Evolutionary conservation across 1,284 basidiomycete genomes (phyloP).

Genomic region (Trichosporon sp.): DNA sequence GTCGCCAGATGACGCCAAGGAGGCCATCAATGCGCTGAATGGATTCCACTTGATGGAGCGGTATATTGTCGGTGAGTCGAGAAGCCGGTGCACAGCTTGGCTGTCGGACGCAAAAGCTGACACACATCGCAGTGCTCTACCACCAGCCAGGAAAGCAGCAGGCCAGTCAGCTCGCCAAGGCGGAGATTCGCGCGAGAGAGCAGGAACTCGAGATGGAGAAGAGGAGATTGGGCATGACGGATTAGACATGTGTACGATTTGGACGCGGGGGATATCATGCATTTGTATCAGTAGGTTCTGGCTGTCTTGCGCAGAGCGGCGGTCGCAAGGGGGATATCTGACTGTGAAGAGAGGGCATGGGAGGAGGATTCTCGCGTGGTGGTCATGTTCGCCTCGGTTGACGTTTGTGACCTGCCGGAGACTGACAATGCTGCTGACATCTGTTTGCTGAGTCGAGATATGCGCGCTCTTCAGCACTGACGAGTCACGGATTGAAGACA

Average conservation of each 20-base stretch:
- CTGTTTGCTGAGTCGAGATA: too few species aligned
- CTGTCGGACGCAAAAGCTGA: neutral
- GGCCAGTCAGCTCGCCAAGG: slow-evolving; percentile 75
- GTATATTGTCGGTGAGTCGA: slow-evolving; percentile 69
- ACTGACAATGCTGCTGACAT: too few species aligned
- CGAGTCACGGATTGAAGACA: too few species aligned
- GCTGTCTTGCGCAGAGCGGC: neutral
- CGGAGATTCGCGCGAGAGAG: slow-evolving; percentile 85
- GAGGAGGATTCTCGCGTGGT: too few species aligned
- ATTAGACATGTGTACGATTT: slow-evolving; percentile 12
- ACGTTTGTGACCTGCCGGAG: too few species aligned
- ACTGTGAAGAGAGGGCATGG: too few species aligned
- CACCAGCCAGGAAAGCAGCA: slow-evolving; percentile 96
- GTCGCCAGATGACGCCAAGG: slow-evolving; percentile 67
- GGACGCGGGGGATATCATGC: neutral
- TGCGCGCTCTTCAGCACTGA: too few species aligned
- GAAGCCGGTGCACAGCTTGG: neutral
- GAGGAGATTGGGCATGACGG: slow-evolving; percentile 55
- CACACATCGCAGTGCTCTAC: slow-evolving; percentile 66
- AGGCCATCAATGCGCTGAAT: slow-evolving; percentile 91
- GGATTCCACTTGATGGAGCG: slow-evolving; percentile 98
- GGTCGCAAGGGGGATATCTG: neutral
- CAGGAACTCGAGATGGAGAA: slow-evolving; percentile 84
- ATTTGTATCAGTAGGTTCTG: slow-evolving; percentile 8
- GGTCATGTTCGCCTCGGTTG: too few species aligned